phyloP scores from a whole-genome alignment of 2,329 filamentous ascomycete species.

The Tolypocladium ophioglossoides region DNA sequence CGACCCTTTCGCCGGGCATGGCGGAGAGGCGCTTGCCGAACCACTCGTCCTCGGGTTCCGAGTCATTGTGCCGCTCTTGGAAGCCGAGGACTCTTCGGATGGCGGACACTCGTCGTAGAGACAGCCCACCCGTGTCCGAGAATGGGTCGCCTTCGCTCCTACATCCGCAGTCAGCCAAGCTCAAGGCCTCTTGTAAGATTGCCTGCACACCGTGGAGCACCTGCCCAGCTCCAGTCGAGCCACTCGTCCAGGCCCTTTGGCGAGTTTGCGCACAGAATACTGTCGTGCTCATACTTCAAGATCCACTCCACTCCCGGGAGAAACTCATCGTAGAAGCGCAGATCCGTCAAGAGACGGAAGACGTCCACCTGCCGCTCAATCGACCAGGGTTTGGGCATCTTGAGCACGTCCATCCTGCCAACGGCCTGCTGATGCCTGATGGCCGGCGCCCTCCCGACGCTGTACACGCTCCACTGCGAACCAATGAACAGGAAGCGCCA shows the following conservation, averaged over 20 bases:
- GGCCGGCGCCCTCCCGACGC: slow-evolving; percentile 32
- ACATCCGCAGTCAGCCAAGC: background rate
- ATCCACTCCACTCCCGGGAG: slow-evolving; percentile 41
- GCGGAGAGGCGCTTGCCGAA: slow-evolving; percentile 36
- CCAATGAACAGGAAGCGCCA: slow-evolving; percentile 45
- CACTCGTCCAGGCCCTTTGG: slow-evolving; percentile 40
- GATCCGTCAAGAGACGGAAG: slow-evolving; percentile 36
- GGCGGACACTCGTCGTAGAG: slow-evolving; percentile 40
- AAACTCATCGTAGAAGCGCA: slow-evolving; percentile 41
- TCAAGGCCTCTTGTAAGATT: background rate
- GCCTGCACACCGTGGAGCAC: slow-evolving; percentile 31
- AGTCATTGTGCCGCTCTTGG: slow-evolving; percentile 38
- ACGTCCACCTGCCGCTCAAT: slow-evolving; percentile 37
- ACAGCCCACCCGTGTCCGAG: slow-evolving; percentile 43
- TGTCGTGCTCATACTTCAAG: slow-evolving; percentile 44
- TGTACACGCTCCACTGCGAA: slow-evolving; percentile 34
- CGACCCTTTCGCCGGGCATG: slow-evolving; percentile 37
- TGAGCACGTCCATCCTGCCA: slow-evolving; percentile 40
- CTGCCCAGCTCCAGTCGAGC: slow-evolving; percentile 44
- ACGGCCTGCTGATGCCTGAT: slow-evolving; percentile 37
- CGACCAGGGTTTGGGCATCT: slow-evolving; percentile 36
- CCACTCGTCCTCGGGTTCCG: slow-evolving; percentile 45
- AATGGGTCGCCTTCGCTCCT: slow-evolving; percentile 32
- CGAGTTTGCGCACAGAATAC: slow-evolving; percentile 44
- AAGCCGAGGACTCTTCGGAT: slow-evolving; percentile 36